Evolutionary conservation across 352 stramenopile genomes (phyloP), one percentile per base, ranked within the genome.

Genomic region (Halophytophthora polymorphica): DNA sequence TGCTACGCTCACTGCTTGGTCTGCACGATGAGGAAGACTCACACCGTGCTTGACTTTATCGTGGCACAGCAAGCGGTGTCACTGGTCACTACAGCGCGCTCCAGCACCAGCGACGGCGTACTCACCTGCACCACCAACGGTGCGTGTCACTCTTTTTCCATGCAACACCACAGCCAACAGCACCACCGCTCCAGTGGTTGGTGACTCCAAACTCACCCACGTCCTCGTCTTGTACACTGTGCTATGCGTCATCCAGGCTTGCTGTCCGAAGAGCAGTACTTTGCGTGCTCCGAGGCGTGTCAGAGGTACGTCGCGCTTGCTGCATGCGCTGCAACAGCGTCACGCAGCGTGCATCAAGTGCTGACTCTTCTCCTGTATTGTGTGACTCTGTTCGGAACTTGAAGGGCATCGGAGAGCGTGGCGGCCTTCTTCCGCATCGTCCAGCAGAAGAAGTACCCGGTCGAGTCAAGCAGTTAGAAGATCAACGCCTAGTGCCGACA

Each of bases 261-360:
- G 39, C 60, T 91, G 38, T 78, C 72, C 6, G 80, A 93, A 66
- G 79, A 88, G 31, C 76, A 91, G 51, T 93, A 89, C 50, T 93
- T 93, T 64, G 77, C 83, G 22, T 86, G 78, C 39, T 88, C 78
- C 0, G 83, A 93, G 49, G 82, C 82, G 21, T 93, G 83, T 11
- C 77, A 87, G 37, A 64, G 83, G 82, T 92, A 33, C 23, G 61
- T 22, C 10, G 17, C 6, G 48, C 22, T 23, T 45, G 17, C n/a
- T n/a, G n/a, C n/a, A n/a, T n/a, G n/a, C n/a, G n/a, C n/a, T n/a
- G n/a, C n/a, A n/a, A n/a, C n/a, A n/a, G n/a, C n/a, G n/a, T n/a
- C n/a, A n/a, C n/a, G n/a, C n/a, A n/a, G n/a, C n/a, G n/a, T n/a
- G n/a, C n/a, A n/a, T n/a, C n/a, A n/a, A n/a, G n/a, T n/a, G n/a